phyloP scores from a whole-genome alignment of 1,284 basidiomycete species.

The Melampsora larici-populina region DNA sequence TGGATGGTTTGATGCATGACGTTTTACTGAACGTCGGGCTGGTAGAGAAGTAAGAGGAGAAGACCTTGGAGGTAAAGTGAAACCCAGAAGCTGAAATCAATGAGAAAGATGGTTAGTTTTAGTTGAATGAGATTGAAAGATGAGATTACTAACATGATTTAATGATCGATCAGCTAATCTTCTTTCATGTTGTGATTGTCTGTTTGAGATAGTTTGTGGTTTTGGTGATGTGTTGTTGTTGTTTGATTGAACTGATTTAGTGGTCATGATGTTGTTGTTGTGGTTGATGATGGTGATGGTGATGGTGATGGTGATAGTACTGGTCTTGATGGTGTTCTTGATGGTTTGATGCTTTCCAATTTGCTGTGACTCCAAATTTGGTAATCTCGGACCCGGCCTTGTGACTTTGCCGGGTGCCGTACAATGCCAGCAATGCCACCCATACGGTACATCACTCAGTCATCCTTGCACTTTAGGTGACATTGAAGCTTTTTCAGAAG shows the following conservation, averaged over 20 bases:
- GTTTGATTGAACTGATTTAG: background rate
- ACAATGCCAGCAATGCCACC: too few species aligned
- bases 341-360: too few species aligned
- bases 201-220: background rate
- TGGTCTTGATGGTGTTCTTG: too few species aligned
- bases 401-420: too few species aligned
- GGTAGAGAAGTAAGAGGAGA: constrained; percentile 18
- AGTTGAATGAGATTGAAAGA: background rate
- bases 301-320: background rate
- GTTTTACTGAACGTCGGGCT: constrained; percentile 16
- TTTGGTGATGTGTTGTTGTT: background rate
- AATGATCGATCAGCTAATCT: constrained; percentile 6
- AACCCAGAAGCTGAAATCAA: constrained; percentile 23
- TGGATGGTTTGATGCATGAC: constrained; percentile 15
- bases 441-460: too few species aligned
- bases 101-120: background rate
- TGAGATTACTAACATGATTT: constrained; percentile 5
- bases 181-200: constrained; percentile 8
- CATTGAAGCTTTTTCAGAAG: too few species aligned
- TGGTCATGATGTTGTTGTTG: background rate
- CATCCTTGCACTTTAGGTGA: too few species aligned
- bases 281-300: background rate
- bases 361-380: too few species aligned
- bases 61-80: constrained; percentile 34
- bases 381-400: too few species aligned